phyloP scores from a whole-genome alignment of 306 rosid genomes.

The Fragaria iinumae region DNA sequence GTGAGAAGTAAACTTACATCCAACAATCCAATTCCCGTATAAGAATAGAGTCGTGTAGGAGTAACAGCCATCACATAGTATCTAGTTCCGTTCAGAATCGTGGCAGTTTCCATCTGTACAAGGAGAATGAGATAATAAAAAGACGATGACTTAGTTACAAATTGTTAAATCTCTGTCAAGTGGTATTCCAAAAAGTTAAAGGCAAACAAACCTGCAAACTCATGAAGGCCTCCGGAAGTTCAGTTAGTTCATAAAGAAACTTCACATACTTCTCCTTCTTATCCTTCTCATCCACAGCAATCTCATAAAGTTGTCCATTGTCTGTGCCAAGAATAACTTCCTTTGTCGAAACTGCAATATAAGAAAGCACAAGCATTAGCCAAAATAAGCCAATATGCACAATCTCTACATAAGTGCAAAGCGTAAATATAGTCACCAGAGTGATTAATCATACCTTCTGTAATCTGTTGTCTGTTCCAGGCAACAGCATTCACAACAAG shows the following conservation, averaged over 20 bases:
- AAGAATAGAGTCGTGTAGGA: conserved; percentile 87
- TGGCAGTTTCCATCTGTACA: conserved; percentile 89
- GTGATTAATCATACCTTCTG: conserved; percentile 61
- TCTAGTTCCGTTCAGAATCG: conserved; percentile 71
- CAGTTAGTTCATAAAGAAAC: conserved; percentile 62
- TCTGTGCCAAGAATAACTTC: conserved; percentile 90
- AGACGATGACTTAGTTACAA: conserved; percentile 19
- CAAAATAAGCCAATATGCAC: not conserved
- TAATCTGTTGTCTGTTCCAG: conserved; percentile 87
- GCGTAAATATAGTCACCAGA: conserved; percentile 4
- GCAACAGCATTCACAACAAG: conserved; percentile 90
- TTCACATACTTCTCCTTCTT: conserved; percentile 88
- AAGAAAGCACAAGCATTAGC: not conserved
- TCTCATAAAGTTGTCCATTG: conserved; percentile 81
- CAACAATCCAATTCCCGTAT: conserved; percentile 75
- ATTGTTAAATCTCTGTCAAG: not conserved
- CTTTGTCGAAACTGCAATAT: conserved; percentile 71
- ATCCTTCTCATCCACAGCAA: conserved; percentile 93
- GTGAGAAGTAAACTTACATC: conserved; percentile 60
- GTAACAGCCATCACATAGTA: conserved; percentile 96
- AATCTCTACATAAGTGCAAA: not conserved
- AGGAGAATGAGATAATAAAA: conserved; percentile 27
- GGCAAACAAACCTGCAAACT: conserved; percentile 60
- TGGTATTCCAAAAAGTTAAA: not conserved
- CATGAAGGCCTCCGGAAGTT: conserved; percentile 86